Percentiles rank a stretch among this genome's conserved stretches.
phyloP scores from a whole-genome alignment of 1,284 basidiomycete genomes.

The Xerocomus nothofagi region DNA sequence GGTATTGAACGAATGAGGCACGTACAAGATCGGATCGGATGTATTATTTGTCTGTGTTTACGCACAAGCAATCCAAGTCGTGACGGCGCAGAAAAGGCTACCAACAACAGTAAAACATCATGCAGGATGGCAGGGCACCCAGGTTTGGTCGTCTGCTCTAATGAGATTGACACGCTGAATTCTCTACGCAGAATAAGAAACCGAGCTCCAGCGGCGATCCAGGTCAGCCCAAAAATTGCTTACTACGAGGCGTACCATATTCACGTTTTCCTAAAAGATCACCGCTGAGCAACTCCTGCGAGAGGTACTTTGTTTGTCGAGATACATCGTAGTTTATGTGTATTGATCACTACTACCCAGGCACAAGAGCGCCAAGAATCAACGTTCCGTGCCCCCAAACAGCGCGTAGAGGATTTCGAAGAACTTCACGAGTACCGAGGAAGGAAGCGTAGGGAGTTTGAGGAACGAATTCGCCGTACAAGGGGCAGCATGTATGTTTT shows the following conservation, averaged over 20 bases:
- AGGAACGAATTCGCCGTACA: slow-evolving; percentile 91
- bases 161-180: slow-evolving; percentile 3
- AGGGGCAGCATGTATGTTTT: slow-evolving; percentile 74
- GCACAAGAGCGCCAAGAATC: slow-evolving; percentile 97
- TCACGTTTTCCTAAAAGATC: slow-evolving; percentile 56
- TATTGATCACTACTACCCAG: slow-evolving; percentile 37
- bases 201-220: slow-evolving; percentile 88
- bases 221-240: slow-evolving; percentile 49
- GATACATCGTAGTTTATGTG: neutral
- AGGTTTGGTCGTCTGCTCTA: slow-evolving; percentile 35
- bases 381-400: slow-evolving; percentile 87
- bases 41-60: slow-evolving; percentile 29
- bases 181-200: slow-evolving; percentile 76
- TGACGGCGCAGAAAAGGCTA: too few relatives aligned
- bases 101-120: slow-evolving; percentile 19
- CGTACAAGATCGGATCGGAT: too few relatives aligned
- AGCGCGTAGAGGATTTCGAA: slow-evolving; percentile 95
- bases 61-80: neutral
- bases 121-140: slow-evolving; percentile 59
- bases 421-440: slow-evolving; percentile 96
- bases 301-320: slow-evolving; percentile 57
- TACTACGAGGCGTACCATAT: neutral
- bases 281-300: slow-evolving; percentile 97
- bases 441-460: slow-evolving; percentile 94
- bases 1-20: slow-evolving; percentile 16